phyloP scores from a whole-genome alignment of 257 asterid genomes.

The Linderniella brevidens region DNA sequence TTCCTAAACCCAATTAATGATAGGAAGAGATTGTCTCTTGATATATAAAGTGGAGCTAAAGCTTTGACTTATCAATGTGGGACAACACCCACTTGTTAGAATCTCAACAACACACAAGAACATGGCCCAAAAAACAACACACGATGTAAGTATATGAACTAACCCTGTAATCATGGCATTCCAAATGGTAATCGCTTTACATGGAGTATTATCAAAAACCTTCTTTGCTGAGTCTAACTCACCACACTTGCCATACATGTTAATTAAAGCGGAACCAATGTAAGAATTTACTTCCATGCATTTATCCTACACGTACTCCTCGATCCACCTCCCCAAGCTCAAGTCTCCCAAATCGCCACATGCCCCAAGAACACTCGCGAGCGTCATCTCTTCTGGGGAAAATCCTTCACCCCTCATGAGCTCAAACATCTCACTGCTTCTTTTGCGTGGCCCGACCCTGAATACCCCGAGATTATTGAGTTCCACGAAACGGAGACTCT shows the following conservation, averaged over 20 bases:
- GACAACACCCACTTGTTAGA: too few species aligned
- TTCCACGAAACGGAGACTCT: conserved; percentile 83
- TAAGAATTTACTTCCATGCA: conserved; percentile 39
- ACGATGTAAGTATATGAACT: conserved; percentile 7
- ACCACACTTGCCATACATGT: conserved; percentile 80
- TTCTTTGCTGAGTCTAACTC: conserved; percentile 53
- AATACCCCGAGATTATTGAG: conserved; percentile 69
- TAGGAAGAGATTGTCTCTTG: too few species aligned
- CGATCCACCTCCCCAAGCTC: conserved; percentile 47
- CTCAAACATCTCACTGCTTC: conserved; percentile 64
- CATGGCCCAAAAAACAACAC: neutral
- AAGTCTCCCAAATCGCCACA: conserved; percentile 70
- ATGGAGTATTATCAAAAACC: conserved; percentile 27
- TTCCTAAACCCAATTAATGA: too few species aligned
- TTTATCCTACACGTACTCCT: conserved; percentile 24
- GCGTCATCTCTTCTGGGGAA: conserved; percentile 66
- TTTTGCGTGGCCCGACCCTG: conserved; percentile 38
- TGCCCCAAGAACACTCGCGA: conserved; percentile 68
- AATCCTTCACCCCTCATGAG: conserved; percentile 44
- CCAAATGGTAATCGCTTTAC: conserved; percentile 62
- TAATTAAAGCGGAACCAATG: conserved; percentile 65
- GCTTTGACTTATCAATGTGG: too few species aligned
- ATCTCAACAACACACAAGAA: neutral
- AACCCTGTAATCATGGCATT: conserved; percentile 87
- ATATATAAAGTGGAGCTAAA: too few species aligned